phyloP scores from a whole-genome alignment of 1,284 basidiomycete genomes.

The Ganoderma meredithae region DNA sequence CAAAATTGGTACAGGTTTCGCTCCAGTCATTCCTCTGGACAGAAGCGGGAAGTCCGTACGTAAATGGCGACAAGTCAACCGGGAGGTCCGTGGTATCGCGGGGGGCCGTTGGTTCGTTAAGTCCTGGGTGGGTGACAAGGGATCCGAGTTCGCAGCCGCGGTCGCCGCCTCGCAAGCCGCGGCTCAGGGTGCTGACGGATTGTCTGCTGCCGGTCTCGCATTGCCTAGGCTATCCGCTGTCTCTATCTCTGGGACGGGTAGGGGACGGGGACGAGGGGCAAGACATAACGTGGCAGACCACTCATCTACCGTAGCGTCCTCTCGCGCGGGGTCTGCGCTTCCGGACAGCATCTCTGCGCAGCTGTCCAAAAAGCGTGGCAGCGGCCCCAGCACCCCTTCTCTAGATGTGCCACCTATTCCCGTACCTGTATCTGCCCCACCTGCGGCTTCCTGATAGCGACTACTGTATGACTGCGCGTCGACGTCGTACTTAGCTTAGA shows the following conservation, averaged over 20 bases:
- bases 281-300: slow-evolving; percentile 25
- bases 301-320: slow-evolving; percentile 26
- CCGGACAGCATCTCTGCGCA: slow-evolving; percentile 32
- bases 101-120: slow-evolving; percentile 80
- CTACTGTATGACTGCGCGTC: not conserved
- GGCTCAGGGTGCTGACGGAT: slow-evolving; percentile 23
- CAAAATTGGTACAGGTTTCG: slow-evolving; percentile 76
- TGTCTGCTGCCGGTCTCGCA: slow-evolving; percentile 28
- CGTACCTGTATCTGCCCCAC: slow-evolving; percentile 21
- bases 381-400: slow-evolving; percentile 29
- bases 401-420: slow-evolving; percentile 23
- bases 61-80: slow-evolving; percentile 73
- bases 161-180: slow-evolving; percentile 38
- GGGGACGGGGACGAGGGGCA: slow-evolving; percentile 26
- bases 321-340: slow-evolving; percentile 30
- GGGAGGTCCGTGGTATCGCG: slow-evolving; percentile 80
- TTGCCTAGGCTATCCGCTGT: slow-evolving; percentile 32
- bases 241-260: slow-evolving; percentile 27
- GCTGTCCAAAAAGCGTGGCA: slow-evolving; percentile 28
- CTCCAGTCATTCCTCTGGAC: slow-evolving; percentile 69
- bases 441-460: slow-evolving; percentile 15
- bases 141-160: slow-evolving; percentile 61
- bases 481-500: not conserved
- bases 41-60: slow-evolving; percentile 64
- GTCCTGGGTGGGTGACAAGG: slow-evolving; percentile 82